These are phyloP conservation scores for Aspergillus texensis DNA, from an alignment of 2,329 filamentous ascomycete genomes.

Conservation along the genomic window DNA sequence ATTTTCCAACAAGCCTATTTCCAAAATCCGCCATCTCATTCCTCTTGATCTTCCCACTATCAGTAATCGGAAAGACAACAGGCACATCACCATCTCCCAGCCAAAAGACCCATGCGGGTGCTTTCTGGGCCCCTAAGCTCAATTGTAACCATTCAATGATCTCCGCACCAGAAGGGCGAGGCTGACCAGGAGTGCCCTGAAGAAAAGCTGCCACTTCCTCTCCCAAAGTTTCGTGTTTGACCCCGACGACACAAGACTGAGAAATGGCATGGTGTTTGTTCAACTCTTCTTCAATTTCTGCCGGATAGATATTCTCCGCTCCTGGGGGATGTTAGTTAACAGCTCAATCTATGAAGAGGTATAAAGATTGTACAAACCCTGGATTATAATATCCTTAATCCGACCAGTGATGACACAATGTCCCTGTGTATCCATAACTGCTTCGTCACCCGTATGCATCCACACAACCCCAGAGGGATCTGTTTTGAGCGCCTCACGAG, in stretches of 20 bases:
- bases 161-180: background rate
- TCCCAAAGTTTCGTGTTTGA: slow-evolving; percentile 24
- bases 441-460: slow-evolving; percentile 64
- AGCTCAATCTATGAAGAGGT: no score
- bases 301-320: slow-evolving; percentile 5
- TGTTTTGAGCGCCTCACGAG: slow-evolving; percentile 66
- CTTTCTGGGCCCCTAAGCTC: background rate
- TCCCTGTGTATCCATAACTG: slow-evolving; percentile 54
- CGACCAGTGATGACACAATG: slow-evolving; percentile 71
- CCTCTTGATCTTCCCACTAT: background rate
- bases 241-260: background rate
- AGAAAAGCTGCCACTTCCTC: slow-evolving; percentile 3
- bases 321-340: background rate
- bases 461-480: slow-evolving; percentile 59
- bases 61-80: background rate
- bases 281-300: slow-evolving; percentile 1
- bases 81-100: background rate
- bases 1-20: background rate
- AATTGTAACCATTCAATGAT: background rate
- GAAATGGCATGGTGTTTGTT: background rate
- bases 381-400: slow-evolving; percentile 76
- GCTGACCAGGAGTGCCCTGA: background rate
- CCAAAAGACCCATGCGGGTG: background rate
- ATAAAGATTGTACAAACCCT: slow-evolving; percentile 46
- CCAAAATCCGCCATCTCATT: background rate